A percentile compares a stretch with the other conserved stretches of the same genome.
These are phyloP conservation scores for Aspergillus incahuasiensis DNA, from an alignment of 495 filamentous ascomycete genomes.

Conservation along the genomic window DNA sequence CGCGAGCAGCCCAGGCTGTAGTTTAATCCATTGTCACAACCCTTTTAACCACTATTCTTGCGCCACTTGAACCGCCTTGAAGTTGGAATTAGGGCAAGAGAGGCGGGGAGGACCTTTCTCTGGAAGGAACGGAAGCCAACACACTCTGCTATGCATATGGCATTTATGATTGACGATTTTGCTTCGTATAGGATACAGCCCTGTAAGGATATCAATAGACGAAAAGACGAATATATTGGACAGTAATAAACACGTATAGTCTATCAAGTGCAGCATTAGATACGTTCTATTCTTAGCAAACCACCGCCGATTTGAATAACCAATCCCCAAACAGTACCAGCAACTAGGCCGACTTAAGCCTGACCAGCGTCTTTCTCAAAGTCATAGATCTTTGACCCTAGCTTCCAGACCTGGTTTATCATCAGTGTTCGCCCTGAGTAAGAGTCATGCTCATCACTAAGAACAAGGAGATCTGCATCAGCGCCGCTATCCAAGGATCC, in stretches of 20 bases:
- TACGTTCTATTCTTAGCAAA: neutral
- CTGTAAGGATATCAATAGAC: neutral
- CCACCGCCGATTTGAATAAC: neutral
- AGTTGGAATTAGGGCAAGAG: neutral
- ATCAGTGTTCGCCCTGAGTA: constrained; percentile 44
- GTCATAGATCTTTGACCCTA: constrained; percentile 53
- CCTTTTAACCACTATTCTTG: neutral
- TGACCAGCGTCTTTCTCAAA: constrained; percentile 22
- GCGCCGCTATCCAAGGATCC: constrained; percentile 62
- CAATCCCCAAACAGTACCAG: too few species aligned
- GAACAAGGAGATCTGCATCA: constrained; percentile 75
- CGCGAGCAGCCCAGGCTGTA: constrained; percentile 47
- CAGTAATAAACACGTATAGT: neutral
- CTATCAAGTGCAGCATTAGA: neutral
- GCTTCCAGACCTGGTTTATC: constrained; percentile 76
- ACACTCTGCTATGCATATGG: too few species aligned
- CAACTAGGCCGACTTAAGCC: neutral
- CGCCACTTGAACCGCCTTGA: too few species aligned
- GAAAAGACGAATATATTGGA: neutral
- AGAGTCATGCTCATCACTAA: constrained; percentile 50
- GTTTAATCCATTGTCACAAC: neutral
- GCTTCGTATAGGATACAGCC: neutral
- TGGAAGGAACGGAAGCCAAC: neutral
- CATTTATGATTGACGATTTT: constrained; percentile 5
- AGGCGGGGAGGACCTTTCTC: neutral